These are phyloP conservation scores for Allium fistulosum DNA, from an alignment of 106 monocot genomes.

Conservation along the genomic window DNA sequence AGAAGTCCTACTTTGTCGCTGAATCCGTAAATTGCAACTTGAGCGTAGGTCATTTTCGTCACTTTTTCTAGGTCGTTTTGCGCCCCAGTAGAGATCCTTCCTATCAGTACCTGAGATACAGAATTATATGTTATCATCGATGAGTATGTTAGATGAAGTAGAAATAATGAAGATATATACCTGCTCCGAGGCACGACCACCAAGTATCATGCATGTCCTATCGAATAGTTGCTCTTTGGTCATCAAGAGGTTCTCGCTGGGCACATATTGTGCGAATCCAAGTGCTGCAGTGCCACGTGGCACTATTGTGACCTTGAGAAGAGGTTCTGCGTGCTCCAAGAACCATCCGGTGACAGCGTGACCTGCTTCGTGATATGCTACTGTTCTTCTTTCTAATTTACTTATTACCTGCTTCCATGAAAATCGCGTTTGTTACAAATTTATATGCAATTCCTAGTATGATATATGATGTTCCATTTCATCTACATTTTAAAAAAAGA, in stretches of 20 bases:
- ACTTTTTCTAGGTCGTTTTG: constrained; percentile 97
- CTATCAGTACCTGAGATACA: constrained; percentile 53
- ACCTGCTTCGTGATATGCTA: constrained; percentile 88
- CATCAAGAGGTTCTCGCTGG: constrained; percentile 81
- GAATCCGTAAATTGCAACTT: constrained; percentile 95
- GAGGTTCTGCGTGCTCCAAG: constrained; percentile 81
- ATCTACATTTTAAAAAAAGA: too few species aligned
- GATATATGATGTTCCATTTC: too few species aligned
- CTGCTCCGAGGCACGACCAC: constrained; percentile 74
- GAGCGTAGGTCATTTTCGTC: constrained; percentile 96
- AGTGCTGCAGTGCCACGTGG: constrained; percentile 85
- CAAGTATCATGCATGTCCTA: constrained; percentile 91
- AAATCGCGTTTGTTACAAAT: not conserved
- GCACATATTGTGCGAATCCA: constrained; percentile 88
- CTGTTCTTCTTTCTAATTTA: constrained; percentile 66
- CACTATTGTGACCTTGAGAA: constrained; percentile 85
- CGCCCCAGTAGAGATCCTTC: constrained; percentile 93
- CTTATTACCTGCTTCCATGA: constrained; percentile 50
- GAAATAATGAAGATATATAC: not conserved
- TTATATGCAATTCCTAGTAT: too few species aligned
- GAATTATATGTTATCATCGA: not conserved
- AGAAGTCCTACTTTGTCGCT: constrained; percentile 96
- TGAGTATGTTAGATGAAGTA: not conserved
- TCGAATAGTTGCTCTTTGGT: constrained; percentile 86
- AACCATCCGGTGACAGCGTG: constrained; percentile 91